Evolutionary conservation across 2,329 filamentous ascomycete genomes (phyloP), one percentile per base, ranked within the genome.

Genomic region (Penicillium expansum): DNA sequence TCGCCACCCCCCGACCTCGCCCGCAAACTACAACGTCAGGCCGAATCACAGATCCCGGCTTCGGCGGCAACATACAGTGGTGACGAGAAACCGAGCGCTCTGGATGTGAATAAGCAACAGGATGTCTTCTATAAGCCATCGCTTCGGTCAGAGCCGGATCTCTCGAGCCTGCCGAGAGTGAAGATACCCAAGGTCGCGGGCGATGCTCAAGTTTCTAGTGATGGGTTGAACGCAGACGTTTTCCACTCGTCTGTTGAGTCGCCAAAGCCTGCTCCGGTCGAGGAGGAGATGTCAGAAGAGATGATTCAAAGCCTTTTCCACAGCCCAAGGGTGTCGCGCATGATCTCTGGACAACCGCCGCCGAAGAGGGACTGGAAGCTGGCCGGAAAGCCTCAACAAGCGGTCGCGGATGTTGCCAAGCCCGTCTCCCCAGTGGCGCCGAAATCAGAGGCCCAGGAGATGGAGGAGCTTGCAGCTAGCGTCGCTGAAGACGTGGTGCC

Each of bases 291-390:
- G 16, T 79, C 84, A 4, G 82, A 85, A 52, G 84, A 82, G 45
- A 76, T 86, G 65, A 80, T 87, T 65, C 80, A 81, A 5, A 81
- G 85, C 61, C 71, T 88, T 0, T 89, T 89, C 66, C 82, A 83
- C 55, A 88, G 82, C 53, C 81, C 80, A 3, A 79, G 78, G 53
- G 81, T 86, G 20, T 82, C 84, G 29, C 79, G 75, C 58, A 77
- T 84, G 70, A 73, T 88, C 14, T 79, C 82, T 30, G 77, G 77
- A 30, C 77, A 80, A 59, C 71, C 59, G 35, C 60, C 58, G 11
- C 54, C 61, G 13, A 61, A 60, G 43, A 50, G 50, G 27, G 58
- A 63, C 7, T 64, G 62, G 62, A 57, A 61, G 47, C 49, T 48
- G 3, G 47, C 53, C 27, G 39, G 54, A 16, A 62, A 52, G 35